Evolutionary conservation across 352 stramenopile species (phyloP).

Genomic region (Phytophthora capsici): DNA sequence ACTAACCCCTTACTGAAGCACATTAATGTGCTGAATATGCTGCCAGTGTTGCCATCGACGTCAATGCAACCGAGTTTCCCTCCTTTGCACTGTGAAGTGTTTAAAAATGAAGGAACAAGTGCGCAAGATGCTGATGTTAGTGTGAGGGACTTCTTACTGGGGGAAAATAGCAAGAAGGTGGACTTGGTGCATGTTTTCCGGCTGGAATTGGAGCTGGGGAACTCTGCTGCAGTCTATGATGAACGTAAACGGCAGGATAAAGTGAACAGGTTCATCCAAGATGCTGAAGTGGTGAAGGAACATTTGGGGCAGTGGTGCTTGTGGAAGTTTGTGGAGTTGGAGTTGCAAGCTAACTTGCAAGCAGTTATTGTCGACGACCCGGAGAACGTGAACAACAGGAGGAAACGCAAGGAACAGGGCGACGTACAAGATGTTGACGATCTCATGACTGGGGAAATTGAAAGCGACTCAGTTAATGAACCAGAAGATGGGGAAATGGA

Average conservation of each 20-base stretch:
- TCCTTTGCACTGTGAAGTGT: slow-evolving; percentile 63
- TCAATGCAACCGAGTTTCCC: slow-evolving; percentile 37
- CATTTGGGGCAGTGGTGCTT: slow-evolving; percentile 83
- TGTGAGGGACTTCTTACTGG: slow-evolving; percentile 71
- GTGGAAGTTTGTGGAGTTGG: slow-evolving; percentile 81
- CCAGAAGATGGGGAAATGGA: slow-evolving; percentile 38
- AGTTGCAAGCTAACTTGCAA: slow-evolving; percentile 76
- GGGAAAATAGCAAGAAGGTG: slow-evolving; percentile 73
- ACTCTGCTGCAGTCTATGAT: slow-evolving; percentile 75
- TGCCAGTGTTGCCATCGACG: slow-evolving; percentile 46
- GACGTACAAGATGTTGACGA: slow-evolving; percentile 12
- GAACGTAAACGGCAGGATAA: slow-evolving; percentile 78
- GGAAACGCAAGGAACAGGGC: slow-evolving; percentile 38
- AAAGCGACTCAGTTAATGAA: slow-evolving; percentile 31
- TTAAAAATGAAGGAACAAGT: slow-evolving; percentile 23
- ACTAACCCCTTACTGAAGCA: slow-evolving; percentile 67
- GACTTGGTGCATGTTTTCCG: slow-evolving; percentile 71
- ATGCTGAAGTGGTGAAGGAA: slow-evolving; percentile 64
- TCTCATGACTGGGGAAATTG: slow-evolving; percentile 28
- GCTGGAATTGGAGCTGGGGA: slow-evolving; percentile 71
- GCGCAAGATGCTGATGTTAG: slow-evolving; percentile 9
- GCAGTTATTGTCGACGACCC: slow-evolving; percentile 68
- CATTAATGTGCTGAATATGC: slow-evolving; percentile 68
- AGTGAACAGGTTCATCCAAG: slow-evolving; percentile 72
- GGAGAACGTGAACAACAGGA: slow-evolving; percentile 65